Evolutionary conservation across 768 basidiomycete genomes (phyloP).

Genomic region (Phlebiopsis gigantea): DNA sequence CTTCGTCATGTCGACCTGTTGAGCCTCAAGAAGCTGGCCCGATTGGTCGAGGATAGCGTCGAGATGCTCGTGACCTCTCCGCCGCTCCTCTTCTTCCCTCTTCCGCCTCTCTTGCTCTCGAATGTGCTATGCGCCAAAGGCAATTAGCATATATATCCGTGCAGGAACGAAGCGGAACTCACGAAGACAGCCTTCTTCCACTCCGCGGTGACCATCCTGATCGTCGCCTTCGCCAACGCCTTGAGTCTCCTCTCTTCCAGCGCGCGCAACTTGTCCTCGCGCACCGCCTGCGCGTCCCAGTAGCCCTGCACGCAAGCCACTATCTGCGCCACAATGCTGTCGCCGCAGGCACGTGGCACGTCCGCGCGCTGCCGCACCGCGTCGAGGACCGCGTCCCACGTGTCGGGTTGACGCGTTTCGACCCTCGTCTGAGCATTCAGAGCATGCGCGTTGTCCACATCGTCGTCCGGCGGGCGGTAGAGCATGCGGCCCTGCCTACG

Average conservation of each 20-base stretch:
- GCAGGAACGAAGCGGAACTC: constrained; percentile 28
- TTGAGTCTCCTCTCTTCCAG: constrained; percentile 66
- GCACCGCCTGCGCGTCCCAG: constrained; percentile 65
- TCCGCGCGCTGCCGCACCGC: constrained; percentile 30
- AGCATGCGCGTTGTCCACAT: constrained; percentile 13
- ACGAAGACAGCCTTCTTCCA: constrained; percentile 90
- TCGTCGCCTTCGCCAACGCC: constrained; percentile 64
- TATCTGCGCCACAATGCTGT: constrained; percentile 45
- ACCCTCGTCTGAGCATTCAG: constrained; percentile 4
- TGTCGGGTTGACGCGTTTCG: constrained; percentile 32
- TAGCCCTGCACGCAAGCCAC: constrained; percentile 64
- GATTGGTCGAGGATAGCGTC: constrained; percentile 90
- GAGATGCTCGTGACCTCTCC: constrained; percentile 78
- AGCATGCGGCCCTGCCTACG: constrained; percentile 43
- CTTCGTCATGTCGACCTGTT: constrained; percentile 62
- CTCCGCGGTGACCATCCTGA: constrained; percentile 64
- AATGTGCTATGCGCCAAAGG: constrained; percentile 46
- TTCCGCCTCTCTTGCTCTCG: constrained; percentile 61
- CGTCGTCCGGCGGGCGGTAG: constrained; percentile 31
- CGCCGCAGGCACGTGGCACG: constrained; percentile 30
- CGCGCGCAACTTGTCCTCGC: constrained; percentile 50
- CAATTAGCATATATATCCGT: not conserved
- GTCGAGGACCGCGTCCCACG: constrained; percentile 57
- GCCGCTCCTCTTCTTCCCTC: constrained; percentile 71
- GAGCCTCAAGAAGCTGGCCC: constrained; percentile 79